Evolutionary conservation across 1,139 yeast species (phyloP), one percentile per base, ranked within the genome.

Genomic region (Pneumocystis wakefieldiae): DNA sequence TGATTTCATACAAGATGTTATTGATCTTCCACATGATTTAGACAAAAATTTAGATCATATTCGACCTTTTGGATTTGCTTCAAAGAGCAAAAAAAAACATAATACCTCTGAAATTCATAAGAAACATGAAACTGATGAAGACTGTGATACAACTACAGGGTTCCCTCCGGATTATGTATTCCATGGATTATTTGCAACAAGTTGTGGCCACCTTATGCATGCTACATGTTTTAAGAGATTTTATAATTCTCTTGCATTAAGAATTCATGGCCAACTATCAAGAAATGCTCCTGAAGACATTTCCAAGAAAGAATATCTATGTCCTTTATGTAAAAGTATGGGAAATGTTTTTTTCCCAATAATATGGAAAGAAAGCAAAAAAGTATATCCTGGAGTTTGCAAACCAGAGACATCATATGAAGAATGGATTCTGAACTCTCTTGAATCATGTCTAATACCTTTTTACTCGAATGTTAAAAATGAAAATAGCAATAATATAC

Each of bases 201-300:
- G 95, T 62, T 92, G 98, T 76, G 95, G 97, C 0, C 98, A 92
- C 74, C 95, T 96, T 0, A 86, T 92, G 84, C 98, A 92, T 73
- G 83, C 81, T 68, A 80, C 81, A 42, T 92, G 98, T 71, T 87
- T 85, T 69, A 73, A 81, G 64, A 83, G 84, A 66, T 87, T 83
- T 71, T 75, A 83, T 70, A 77, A 77, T 62, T 78, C 82, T 24
- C 78, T 80, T 60, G 76, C 81, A 63, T 74, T 77, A 15, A 80
- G 85, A 38, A 87, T 82, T 69, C 73, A 64, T 3, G 80, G 80
- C 42, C 95, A 88, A 70, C 83, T 90, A 41, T 87, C 96, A 0
- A 78, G 95, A 71, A 87, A 90, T 64, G 78, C 85, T 6, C 95
- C 97, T 0, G 95, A 86, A 67, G 84, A 86, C 67, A 76, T 80